Percentiles rank a stretch among this genome's conserved stretches.
phyloP scores from a whole-genome alignment of 352 stramenopile genomes.

The Pythium vanterpoolii region DNA sequence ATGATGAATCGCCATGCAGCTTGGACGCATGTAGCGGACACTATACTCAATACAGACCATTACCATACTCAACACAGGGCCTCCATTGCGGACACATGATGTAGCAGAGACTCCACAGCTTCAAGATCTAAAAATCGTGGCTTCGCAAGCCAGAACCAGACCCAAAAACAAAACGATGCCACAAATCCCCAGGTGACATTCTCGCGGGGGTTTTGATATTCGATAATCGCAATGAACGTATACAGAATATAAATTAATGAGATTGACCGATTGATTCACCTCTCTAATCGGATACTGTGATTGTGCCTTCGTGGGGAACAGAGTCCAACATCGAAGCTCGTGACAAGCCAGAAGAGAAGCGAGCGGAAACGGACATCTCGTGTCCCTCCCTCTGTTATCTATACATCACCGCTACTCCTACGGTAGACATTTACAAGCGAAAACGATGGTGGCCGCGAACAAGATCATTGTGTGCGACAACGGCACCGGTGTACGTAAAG shows the following conservation, averaged over 20 bases:
- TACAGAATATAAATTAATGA: not conserved
- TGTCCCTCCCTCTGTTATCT: not conserved
- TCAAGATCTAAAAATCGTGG: not conserved
- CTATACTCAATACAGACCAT: not conserved
- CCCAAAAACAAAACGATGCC: not conserved
- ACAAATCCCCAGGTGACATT: not conserved
- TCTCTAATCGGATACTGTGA: slow-evolving; percentile 11
- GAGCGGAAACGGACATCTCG: not conserved
- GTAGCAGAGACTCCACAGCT: not conserved
- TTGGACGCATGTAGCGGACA: no score
- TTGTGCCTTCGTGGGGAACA: slow-evolving; percentile 13
- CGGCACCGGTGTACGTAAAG: slow-evolving; percentile 73
- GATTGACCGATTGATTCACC: slow-evolving; percentile 2
- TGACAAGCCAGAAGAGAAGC: slow-evolving; percentile 7
- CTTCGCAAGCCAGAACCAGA: slow-evolving; percentile 1
- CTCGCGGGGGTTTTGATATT: not conserved
- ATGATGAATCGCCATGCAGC: not conserved
- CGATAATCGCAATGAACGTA: not conserved
- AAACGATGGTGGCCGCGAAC: slow-evolving; percentile 76
- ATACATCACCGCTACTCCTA: not conserved
- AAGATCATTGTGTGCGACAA: slow-evolving; percentile 90
- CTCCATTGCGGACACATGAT: not conserved
- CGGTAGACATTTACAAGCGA: not conserved
- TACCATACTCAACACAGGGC: not conserved
- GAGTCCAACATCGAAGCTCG: slow-evolving; percentile 20